Evolutionary conservation across 2,329 filamentous ascomycete genomes (phyloP), one percentile per base, ranked within the genome.

Genomic region (Calycina marina): DNA sequence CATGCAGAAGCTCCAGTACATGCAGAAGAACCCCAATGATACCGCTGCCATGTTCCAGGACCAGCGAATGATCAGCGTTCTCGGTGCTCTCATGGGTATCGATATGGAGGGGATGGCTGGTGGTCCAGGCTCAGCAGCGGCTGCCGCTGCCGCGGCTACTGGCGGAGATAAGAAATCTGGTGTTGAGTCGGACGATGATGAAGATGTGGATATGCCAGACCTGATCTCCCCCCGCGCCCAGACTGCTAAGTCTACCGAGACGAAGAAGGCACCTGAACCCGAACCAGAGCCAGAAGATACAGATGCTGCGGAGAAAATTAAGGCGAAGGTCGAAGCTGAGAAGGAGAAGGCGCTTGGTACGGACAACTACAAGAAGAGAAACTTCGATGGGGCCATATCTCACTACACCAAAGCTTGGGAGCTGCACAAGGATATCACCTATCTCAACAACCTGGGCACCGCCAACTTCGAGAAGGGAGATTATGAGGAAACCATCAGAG

Each of bases 361-460:
- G 10, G 84, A 90, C 47, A 77, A 78, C 56, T 98, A 98, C 69
- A 98, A 98, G 77, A 96, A 96, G 72, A 78, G 84, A 46, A 77
- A 94, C 54, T 94, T 98, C 46, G 90, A 96, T 49, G 75, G 80
- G 52, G 90, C 90, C 31, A 94, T 98, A 49, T 73, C 77, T 53
- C 84, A 98, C 63, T 98, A 98, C 66, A 71, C 58, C 55, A 92
- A 93, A 57, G 90, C 90, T 0, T 98, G 90, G 90, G 86, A 93
- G 38, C 59, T 81, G 24, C 68, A 83, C 71, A 90, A 94, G 67
- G 90, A 98, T 51, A 93, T 98, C 51, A 90, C 88, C 11, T 98
- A 98, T 60, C 69, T 96, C 38, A 98, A 92, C 64, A 98, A 98
- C 60, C 69, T 93, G 18, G 84, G 85, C 38, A 90, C 90, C 3